phyloP scores from a whole-genome alignment of 2,329 filamentous ascomycete species.

The Xylogone sp. region DNA sequence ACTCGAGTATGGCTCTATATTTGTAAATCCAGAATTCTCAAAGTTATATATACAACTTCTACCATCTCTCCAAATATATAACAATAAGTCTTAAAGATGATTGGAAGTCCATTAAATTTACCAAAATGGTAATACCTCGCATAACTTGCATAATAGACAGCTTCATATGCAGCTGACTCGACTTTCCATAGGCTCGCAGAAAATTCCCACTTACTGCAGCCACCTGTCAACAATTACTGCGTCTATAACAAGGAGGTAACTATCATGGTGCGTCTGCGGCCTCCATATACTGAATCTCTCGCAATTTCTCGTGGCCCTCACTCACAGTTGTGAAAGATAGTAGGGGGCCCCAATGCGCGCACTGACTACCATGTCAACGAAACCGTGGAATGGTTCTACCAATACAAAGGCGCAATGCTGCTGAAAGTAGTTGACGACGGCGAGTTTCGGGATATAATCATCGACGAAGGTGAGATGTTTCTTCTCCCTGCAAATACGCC shows the following conservation, averaged over 20 bases:
- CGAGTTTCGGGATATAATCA: conserved; percentile 78
- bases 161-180: conserved; percentile 1
- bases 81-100: conserved; percentile 13
- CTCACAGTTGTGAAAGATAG: conserved; percentile 56
- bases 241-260: conserved; percentile 83
- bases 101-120: conserved; percentile 24
- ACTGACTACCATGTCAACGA: conserved; percentile 98
- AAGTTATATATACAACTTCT: background rate
- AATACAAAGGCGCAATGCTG: conserved; percentile 88
- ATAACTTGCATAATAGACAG: background rate
- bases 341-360: conserved; percentile 91
- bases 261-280: conserved; percentile 63
- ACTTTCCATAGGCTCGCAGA: conserved; percentile 69
- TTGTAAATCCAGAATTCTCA: background rate
- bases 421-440: conserved; percentile 80
- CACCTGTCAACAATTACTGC: conserved; percentile 96
- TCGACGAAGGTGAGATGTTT: conserved; percentile 92
- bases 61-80: background rate
- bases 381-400: conserved; percentile 97
- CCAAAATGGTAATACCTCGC: conserved; percentile 25
- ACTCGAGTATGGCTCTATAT: background rate
- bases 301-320: background rate
- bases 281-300: background rate
- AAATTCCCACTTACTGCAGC: conserved; percentile 79
- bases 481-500: conserved; percentile 91